Evolutionary conservation across 2,329 filamentous ascomycete genomes (phyloP), one percentile per base, ranked within the genome.

Genomic region (Colletotrichum sp.): DNA sequence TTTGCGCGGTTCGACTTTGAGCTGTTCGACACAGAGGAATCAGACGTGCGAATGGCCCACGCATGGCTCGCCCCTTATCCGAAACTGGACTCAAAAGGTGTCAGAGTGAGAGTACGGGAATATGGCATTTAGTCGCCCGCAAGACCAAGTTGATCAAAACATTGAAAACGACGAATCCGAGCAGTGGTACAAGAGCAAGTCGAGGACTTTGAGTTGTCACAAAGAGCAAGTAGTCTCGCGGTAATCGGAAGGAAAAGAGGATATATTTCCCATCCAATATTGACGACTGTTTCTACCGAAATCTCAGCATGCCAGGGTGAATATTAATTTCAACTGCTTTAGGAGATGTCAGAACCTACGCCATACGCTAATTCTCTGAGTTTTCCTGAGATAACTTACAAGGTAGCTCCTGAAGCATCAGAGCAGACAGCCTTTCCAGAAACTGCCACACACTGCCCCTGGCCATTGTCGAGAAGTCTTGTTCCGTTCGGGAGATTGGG

Each of bases 1-100:
- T 76, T 80, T 34, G 69, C 67, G 15, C 78, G 80, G 4, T 80
- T 80, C 30, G 74, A 79, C 26, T 80, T 81, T 68, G 78, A 81
- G 67, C 72, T 82, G 34, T 82, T 76, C 65, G 81, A 82, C 68
- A 82, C 82, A 16, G 78, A 66, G 21, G 16, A 49, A 18, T 59
- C 59, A 6, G 81, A 81, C 71, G 79, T 81, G 7, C 73, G 78
- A 36, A 75, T 77, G 64, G 75, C 44, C 2, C 72, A 77, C 24
- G 78, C 76, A 6, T 79, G 71, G 52, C 62, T 79, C 9, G 75
- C 78, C 28, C 76, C 78, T 8, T 73, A 74, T n/a, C 63, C 78
- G 4, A 77, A 75, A 55, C 62, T 39, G 60, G 77, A 76, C 18
- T 69, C 72, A 2, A 74, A 80, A 67, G 75, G 78, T 4, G 28